Conservation (phyloP, 352 stramenopile species). For the Phytophthora cryptogea region DNA sequence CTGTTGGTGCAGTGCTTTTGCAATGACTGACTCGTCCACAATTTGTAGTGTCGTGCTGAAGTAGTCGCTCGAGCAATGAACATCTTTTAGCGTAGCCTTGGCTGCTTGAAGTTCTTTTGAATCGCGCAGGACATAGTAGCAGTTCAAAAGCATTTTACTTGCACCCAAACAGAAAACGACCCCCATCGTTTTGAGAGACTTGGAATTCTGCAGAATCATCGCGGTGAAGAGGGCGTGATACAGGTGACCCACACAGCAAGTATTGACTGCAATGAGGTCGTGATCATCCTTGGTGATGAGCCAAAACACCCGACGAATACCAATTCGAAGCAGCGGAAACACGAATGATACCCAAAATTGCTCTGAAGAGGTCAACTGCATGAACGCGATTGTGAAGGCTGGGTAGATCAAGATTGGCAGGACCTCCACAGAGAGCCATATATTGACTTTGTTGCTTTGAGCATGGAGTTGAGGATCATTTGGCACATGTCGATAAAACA, state of each 20-base stretch:
- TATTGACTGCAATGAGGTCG: slow-evolving; percentile 28
- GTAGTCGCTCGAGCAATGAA: background rate
- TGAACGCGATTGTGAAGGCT: slow-evolving; percentile 32
- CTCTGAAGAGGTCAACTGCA: slow-evolving; percentile 12
- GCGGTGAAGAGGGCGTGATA: slow-evolving; percentile 45
- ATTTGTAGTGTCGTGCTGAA: slow-evolving; percentile 1
- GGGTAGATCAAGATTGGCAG: slow-evolving; percentile 35
- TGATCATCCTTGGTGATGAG: slow-evolving; percentile 23
- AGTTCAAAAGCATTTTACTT: slow-evolving; percentile 10
- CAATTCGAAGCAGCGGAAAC: slow-evolving; percentile 26
- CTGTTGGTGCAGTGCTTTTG: slow-evolving; percentile 1
- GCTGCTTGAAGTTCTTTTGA: background rate
- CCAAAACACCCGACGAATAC: slow-evolving; percentile 24
- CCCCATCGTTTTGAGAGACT: slow-evolving; percentile 29
- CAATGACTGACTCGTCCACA: slow-evolving; percentile 1
- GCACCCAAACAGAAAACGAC: slow-evolving; percentile 22
- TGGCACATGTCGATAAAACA: slow-evolving; percentile 10
- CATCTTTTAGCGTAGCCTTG: slow-evolving; percentile 1
- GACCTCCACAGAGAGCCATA: slow-evolving; percentile 10
- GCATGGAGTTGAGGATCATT: slow-evolving; percentile 9
- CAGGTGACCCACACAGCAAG: slow-evolving; percentile 25
- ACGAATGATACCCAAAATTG: slow-evolving; percentile 36
- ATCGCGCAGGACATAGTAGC: slow-evolving; percentile 13
- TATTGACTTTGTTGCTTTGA: slow-evolving; percentile 17
- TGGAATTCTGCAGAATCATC: slow-evolving; percentile 38